Evolutionary conservation across 352 stramenopile genomes (phyloP).

Genomic region (Nothophytophthora sp.): DNA sequence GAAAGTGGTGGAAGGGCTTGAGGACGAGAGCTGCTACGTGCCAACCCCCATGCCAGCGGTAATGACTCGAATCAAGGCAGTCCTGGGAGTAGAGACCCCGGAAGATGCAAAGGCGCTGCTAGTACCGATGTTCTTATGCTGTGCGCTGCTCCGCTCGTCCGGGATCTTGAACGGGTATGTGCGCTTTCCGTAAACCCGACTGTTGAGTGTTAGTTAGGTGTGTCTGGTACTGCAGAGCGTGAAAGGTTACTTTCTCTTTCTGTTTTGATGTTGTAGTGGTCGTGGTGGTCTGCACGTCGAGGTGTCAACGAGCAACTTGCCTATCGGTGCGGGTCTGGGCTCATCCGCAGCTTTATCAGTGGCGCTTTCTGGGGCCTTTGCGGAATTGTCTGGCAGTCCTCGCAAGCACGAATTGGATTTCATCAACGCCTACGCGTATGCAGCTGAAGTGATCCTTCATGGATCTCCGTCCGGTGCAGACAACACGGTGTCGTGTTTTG

Average conservation of each 20-base stretch:
- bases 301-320: constrained; percentile 54
- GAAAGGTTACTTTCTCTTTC: constrained; percentile 2
- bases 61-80: constrained; percentile 43
- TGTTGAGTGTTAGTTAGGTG: no score
- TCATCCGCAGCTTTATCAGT: constrained; percentile 92
- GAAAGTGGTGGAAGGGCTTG: constrained; percentile 30
- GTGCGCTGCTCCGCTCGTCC: constrained; percentile 51
- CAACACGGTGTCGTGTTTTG: constrained; percentile 91
- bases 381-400: constrained; percentile 31
- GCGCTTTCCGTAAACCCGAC: no score
- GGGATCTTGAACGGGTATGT: constrained; percentile 25
- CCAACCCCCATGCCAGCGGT: constrained; percentile 42
- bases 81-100: constrained; percentile 42
- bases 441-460: constrained; percentile 90
- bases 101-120: constrained; percentile 52
- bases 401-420: constrained; percentile 31
- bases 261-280: constrained; percentile 6
- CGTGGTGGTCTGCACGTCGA: constrained; percentile 42
- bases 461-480: constrained; percentile 91
- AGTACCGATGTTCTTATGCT: constrained; percentile 60
- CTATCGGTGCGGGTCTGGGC: constrained; percentile 90
- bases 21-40: constrained; percentile 51
- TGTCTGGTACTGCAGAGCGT: no score
- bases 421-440: constrained; percentile 89
- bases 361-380: constrained; percentile 68